Evolutionary conservation across 2,329 filamentous ascomycete species (phyloP), one percentile per base, ranked within the genome.

Genomic region (Aureobasidium zeae): DNA sequence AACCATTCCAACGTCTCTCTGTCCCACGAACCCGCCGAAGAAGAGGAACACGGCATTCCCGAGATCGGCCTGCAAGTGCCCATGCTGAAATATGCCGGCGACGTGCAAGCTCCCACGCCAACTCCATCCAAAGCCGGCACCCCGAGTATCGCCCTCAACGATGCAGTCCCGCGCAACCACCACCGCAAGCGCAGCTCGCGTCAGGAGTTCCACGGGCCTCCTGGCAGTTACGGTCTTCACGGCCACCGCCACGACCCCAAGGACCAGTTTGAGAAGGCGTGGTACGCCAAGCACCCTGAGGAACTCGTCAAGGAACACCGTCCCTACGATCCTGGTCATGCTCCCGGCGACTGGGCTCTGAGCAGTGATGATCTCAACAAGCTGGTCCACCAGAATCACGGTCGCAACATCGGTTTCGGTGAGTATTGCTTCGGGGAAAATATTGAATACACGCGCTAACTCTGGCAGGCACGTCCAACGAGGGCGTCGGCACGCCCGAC

Each of bases 81-180:
- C 37, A 91, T 98, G 85, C 83, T 91, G 59, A 83, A 81, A 42
- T 78, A 91, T 60, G 85, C 91, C 31, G 91, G 91, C 49, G 89
- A 96, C 60, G 91, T 96, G 8, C 91, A 98, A 66, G 91, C 91
- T 11, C 91, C 91, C 2, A 91, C 88, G 2, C 87, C 88, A 1
- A 76, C 79, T 2, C 81, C 80, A 7, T 68, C 58, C 12, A 53
- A 62, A 39, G 56, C 61, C 35, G 67, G 57, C 46, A 50, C 60
- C 29, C 54, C 65, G 25, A 68, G 68, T 28, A 63, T 73, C 55
- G 71, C 71, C 24, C 75, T 70, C 57, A 70, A 70, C 46, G 71
- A 76, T 51, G 69, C 68, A 57, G 71, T 59, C 59, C 19, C 44
- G 51, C 83, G 88, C 57, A 68, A 73, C 49, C 67, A 71, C 46